Base-by-base conservation (phyloP, 2,329 filamentous ascomycete genomes). In the Xylaria sp. region DNA sequence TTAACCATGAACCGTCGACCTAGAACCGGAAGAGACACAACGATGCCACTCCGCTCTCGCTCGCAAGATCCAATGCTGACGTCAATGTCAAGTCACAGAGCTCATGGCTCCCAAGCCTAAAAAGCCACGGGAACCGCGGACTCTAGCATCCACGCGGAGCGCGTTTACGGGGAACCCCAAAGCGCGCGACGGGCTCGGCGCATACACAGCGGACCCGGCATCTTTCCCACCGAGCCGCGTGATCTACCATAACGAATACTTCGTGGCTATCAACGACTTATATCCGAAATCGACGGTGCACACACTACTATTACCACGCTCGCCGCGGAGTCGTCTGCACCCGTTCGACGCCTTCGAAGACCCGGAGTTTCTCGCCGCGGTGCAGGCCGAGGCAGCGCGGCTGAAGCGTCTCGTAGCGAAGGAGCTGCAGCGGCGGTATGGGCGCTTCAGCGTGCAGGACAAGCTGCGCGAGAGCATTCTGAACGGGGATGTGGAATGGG, bases 241-340 rank as follows among this genome's bases (percentile, higher is more conserved):
- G 1, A 84, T 96, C 64, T 90, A 89, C 76, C 84, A 90, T 79
- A 88, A 89, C 72, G 84, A 88, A n/a, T 82, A 89, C 69, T 93
- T 91, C 73, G 92, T 94, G 60, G 87, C 90, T 23, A 92, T 98
- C 79, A 86, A 91, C 74, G 96, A 99, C 82, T 84, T 89, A 70
- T 99, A 89, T 78, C 94, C 96, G 9, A 99, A 98, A 80, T 89
- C 92, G 3, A 89, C 88, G 3, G 85, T 98, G 3, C 96, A 99
- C 82, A 86, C 93, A 1, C 91, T 99, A 2, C 88, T 98, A n/a
- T 89, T 98, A 5, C 93, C 94, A 7, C 91, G 94, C 59, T 77
- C 84, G 0, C 75, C 79, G 2, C 88, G 90, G 77, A 89, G 85
- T 74, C 82, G 85, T 6, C 82, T 89, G 12, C 92, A 97, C 74